These are phyloP conservation scores for Pleurotus eryngii DNA, from an alignment of 768 basidiomycete genomes.

Conservation along the genomic window DNA sequence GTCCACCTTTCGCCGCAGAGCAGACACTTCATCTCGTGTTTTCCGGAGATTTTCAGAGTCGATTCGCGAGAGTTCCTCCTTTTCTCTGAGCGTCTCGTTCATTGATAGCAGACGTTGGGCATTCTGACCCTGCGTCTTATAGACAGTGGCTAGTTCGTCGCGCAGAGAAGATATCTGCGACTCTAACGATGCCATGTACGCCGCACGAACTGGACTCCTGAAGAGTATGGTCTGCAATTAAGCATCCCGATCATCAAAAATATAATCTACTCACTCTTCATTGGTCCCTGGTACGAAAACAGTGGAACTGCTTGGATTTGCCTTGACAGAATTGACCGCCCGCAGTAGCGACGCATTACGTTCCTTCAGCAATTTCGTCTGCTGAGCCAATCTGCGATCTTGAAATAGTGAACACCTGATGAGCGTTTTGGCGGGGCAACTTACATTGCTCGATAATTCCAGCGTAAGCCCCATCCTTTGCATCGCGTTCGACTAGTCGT, in stretches of 20 bases:
- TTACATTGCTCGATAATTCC: slow-evolving; percentile 91
- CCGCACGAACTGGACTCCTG: slow-evolving; percentile 82
- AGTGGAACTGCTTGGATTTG: slow-evolving; percentile 59
- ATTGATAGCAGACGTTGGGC: slow-evolving; percentile 89
- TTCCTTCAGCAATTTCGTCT: slow-evolving; percentile 88
- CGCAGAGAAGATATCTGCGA: slow-evolving; percentile 89
- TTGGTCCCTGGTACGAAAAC: slow-evolving; percentile 55
- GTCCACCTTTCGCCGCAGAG: slow-evolving; percentile 71
- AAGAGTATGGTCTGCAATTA: neutral
- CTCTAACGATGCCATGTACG: slow-evolving; percentile 89
- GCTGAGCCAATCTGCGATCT: slow-evolving; percentile 92
- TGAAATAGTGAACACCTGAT: slow-evolving; percentile 1
- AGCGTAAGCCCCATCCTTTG: slow-evolving; percentile 74
- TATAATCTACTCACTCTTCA: slow-evolving; percentile 61
- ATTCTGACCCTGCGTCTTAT: slow-evolving; percentile 95
- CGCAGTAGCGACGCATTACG: slow-evolving; percentile 86
- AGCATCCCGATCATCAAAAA: slow-evolving; percentile 13
- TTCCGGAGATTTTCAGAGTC: slow-evolving; percentile 80
- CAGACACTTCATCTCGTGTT: slow-evolving; percentile 68
- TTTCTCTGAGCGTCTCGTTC: slow-evolving; percentile 92
- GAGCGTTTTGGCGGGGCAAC: slow-evolving; percentile 20
- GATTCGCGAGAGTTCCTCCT: slow-evolving; percentile 82
- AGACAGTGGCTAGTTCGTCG: slow-evolving; percentile 89
- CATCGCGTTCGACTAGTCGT: slow-evolving; percentile 81
- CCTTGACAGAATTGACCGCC: slow-evolving; percentile 73